phyloP scores from a whole-genome alignment of 2,329 filamentous ascomycete genomes.

The Exophiala phaeomuriformis region DNA sequence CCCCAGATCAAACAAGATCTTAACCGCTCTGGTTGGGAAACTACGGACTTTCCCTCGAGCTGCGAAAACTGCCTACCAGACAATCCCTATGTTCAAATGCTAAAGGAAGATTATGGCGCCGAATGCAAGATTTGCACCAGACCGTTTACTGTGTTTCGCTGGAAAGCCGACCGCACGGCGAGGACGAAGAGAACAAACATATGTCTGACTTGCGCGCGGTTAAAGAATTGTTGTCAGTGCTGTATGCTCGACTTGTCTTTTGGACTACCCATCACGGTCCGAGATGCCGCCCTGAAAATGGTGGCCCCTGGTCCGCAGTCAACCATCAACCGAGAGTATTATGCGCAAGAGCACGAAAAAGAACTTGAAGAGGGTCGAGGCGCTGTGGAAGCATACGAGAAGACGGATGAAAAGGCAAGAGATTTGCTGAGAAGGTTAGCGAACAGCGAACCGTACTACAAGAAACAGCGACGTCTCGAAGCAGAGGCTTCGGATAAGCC shows the following conservation, averaged over 20 bases:
- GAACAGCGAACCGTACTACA: constrained; percentile 89
- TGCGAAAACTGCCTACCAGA: constrained; percentile 88
- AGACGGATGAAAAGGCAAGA: constrained; percentile 92
- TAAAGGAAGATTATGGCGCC: constrained; percentile 91
- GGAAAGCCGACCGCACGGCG: constrained; percentile 85
- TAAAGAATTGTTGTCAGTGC: constrained; percentile 98
- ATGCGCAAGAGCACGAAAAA: constrained; percentile 92
- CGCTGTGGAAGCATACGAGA: constrained; percentile 83
- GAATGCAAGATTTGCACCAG: constrained; percentile 85
- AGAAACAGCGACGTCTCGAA: constrained; percentile 72
- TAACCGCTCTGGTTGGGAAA: constrained; percentile 93
- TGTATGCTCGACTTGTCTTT: constrained; percentile 98
- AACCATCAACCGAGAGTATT: constrained; percentile 93
- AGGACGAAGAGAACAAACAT: constrained; percentile 92
- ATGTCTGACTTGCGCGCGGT: constrained; percentile 88
- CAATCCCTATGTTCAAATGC: constrained; percentile 97
- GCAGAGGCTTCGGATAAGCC: constrained; percentile 43
- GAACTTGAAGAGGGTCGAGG: constrained; percentile 88
- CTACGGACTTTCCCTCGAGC: constrained; percentile 48
- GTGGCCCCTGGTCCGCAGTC: constrained; percentile 87
- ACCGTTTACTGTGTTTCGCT: constrained; percentile 91
- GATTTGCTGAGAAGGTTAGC: constrained; percentile 79
- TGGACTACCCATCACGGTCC: constrained; percentile 85
- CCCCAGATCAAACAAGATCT: constrained; percentile 94
- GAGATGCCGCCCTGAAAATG: constrained; percentile 96